Conservation (phyloP, 805 yeast species). For the Lachancea sp. region DNA sequence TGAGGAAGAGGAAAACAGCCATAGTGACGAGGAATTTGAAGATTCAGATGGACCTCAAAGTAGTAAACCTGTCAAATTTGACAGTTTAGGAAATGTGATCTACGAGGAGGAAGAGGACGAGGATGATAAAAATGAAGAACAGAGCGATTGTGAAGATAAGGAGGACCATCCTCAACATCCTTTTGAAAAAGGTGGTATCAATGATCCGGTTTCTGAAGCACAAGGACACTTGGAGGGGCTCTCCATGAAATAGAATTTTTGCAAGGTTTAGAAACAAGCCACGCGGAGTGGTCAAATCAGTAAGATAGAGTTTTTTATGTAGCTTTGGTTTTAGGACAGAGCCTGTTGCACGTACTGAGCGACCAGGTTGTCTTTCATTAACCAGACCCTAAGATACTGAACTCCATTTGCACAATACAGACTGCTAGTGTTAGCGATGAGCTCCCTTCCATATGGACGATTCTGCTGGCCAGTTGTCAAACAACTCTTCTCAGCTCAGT, state of each 20-base stretch:
- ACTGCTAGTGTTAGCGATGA: neutral
- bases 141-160: conserved; percentile 1
- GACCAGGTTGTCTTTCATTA: neutral
- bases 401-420: neutral
- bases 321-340: too few species aligned
- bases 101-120: conserved; percentile 11
- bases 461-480: neutral
- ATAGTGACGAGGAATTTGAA: conserved; percentile 23
- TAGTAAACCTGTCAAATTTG: conserved; percentile 16
- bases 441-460: neutral
- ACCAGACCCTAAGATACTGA: neutral
- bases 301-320: too few species aligned
- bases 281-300: too few species aligned
- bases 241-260: neutral
- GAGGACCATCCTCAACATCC: conserved; percentile 14
- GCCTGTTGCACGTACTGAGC: neutral
- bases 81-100: conserved; percentile 24
- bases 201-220: neutral
- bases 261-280: too few species aligned
- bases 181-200: conserved; percentile 18
- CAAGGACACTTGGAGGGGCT: neutral
- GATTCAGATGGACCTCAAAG: conserved; percentile 11
- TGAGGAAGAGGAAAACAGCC: conserved; percentile 22
- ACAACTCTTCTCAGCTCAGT: neutral
- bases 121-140: conserved; percentile 7